These are phyloP conservation scores for Calonectria hongkongensis DNA, from an alignment of 2,329 filamentous ascomycete species.

Conservation along the genomic window DNA sequence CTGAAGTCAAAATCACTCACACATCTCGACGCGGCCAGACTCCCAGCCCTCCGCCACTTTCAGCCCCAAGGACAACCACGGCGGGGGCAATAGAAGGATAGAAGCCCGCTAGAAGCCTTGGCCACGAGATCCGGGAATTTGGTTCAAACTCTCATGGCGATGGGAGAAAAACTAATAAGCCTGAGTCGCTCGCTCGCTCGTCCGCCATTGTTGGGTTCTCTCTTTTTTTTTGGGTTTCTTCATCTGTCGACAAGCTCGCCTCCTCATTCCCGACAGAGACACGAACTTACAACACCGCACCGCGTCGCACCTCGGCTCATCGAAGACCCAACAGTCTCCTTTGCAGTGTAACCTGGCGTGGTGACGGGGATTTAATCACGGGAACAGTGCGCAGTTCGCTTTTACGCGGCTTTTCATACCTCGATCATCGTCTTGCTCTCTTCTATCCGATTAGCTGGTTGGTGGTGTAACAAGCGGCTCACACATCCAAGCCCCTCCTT, in stretches of 20 bases:
- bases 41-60: conserved; percentile 54
- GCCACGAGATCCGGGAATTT: conserved; percentile 45
- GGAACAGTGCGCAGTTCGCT: conserved; percentile 40
- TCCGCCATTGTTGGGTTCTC: background rate
- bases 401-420: conserved; percentile 40
- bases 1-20: conserved; percentile 42
- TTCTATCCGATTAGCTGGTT: conserved; percentile 36
- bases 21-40: conserved; percentile 51
- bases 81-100: conserved; percentile 36
- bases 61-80: conserved; percentile 48
- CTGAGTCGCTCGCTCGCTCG: conserved; percentile 13
- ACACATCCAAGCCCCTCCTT: background rate
- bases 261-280: background rate
- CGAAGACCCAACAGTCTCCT: conserved; percentile 23
- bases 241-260: conserved; percentile 20
- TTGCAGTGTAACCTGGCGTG: conserved; percentile 17
- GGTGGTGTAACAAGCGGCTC: conserved; percentile 14
- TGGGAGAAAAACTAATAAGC: conserved; percentile 37
- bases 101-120: conserved; percentile 45
- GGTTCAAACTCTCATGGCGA: conserved; percentile 47
- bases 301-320: conserved; percentile 17
- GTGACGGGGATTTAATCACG: conserved; percentile 29
- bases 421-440: conserved; percentile 31
- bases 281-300: conserved; percentile 9
- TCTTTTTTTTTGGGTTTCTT: conserved; percentile 9